Evolutionary conservation across 2,329 filamentous ascomycete species (phyloP), one percentile per base, ranked within the genome.

Genomic region (Phyllosticta ampelicida): DNA sequence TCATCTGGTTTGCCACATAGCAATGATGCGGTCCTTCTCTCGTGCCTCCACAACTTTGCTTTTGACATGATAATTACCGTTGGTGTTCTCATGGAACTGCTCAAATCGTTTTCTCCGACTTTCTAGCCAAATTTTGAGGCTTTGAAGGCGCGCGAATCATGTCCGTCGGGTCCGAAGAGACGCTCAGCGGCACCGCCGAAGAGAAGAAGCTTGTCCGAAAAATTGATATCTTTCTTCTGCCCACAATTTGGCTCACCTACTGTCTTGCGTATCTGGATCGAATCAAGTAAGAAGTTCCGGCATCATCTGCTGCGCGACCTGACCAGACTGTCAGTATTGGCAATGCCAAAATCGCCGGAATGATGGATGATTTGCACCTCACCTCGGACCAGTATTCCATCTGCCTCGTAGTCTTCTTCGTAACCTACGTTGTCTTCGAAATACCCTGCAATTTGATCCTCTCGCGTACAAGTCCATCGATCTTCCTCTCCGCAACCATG

Each of bases 361-460:
- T 80, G 77, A 69, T 70, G 5, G 65, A 69, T 18, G 77, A 80
- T 58, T 68, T 80, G 18, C 59, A 66, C 0, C 73, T 80, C 53
- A 69, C 68, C n/a, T 77, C 77, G 3, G 71, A 72, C 60, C 67
- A 81, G 63, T 82, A 82, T 64, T 76, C 74, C 1, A 73, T 78
- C 60, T 68, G 75, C 2, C 65, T 83, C 18, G 74, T 80, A 1
- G 76, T 83, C 5, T 83, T 82, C 70, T 81, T 81, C 63, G 72
- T 78, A 58, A 71, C 69, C 30, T 80, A 82, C 63, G 74, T 83
- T 48, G 63, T 78, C 13, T 80, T 78, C 61, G 78, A 82, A 63
- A 73, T 80, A 0, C 79, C 79, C 0, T 78, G 75, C 56, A 82
- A 81, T 66, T 75, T 82, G 65, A 69, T 80, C n/a, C 71, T 82